Conservation (phyloP, 2,329 filamentous ascomycete species). For the Volutella citrinella region DNA sequence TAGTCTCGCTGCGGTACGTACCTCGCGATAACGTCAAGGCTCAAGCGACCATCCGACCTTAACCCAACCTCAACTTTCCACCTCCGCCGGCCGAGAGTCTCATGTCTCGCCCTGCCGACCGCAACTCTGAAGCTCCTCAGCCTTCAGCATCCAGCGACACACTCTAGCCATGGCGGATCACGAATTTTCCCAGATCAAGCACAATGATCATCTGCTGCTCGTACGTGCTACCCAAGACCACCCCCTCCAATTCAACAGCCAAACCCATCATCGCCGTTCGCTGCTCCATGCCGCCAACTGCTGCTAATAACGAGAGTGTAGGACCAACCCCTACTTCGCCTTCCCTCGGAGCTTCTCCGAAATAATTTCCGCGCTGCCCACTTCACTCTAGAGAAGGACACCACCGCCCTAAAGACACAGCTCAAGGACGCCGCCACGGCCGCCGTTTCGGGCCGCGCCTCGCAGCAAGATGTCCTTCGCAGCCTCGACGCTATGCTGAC, state of each 20-base stretch:
- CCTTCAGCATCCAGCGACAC: too few species aligned
- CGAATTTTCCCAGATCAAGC: constrained; percentile 66
- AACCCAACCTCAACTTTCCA: constrained; percentile 3
- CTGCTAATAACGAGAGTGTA: constrained; percentile 32
- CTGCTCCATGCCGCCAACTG: not conserved
- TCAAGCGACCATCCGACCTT: constrained; percentile 5
- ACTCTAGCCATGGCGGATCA: constrained; percentile 63
- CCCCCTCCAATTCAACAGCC: constrained; percentile 6
- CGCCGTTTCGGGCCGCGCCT: constrained; percentile 60
- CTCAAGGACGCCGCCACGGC: constrained; percentile 64
- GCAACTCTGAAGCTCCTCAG: not conserved
- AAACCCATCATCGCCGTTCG: constrained; percentile 1
- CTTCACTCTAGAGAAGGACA: constrained; percentile 71
- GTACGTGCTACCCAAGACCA: constrained; percentile 39
- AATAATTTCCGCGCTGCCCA: constrained; percentile 91
- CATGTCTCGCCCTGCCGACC: constrained; percentile 2
- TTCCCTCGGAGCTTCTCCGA: constrained; percentile 87
- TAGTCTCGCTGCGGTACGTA: constrained; percentile 19
- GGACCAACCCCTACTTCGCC: constrained; percentile 92
- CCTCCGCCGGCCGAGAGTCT: not conserved
- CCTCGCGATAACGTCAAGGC: constrained; percentile 22
- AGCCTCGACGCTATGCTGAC: constrained; percentile 81
- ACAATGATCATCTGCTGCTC: constrained; percentile 72
- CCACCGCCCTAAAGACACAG: constrained; percentile 57
- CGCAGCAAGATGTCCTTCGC: constrained; percentile 69